These are phyloP conservation scores for Mallotus japonicus DNA, from an alignment of 441 rosid genomes.

Conservation along the genomic window DNA sequence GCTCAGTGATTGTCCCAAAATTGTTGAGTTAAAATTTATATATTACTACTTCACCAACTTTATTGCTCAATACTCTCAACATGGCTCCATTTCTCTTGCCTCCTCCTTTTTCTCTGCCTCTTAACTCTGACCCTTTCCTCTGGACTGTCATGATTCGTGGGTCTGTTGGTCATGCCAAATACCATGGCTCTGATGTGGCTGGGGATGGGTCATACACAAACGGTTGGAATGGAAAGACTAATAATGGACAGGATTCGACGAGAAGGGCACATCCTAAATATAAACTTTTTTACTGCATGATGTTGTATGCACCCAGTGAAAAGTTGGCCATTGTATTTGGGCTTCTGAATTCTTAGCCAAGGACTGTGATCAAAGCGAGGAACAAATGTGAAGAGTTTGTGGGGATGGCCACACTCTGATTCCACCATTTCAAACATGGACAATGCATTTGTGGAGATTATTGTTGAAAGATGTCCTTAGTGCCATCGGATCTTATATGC, in stretches of 20 bases:
- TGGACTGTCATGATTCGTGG: slow-evolving; percentile 40
- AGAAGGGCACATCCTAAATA: slow-evolving; percentile 36
- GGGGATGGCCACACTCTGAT: slow-evolving; percentile 68
- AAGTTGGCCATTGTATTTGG: slow-evolving; percentile 70
- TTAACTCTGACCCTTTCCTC: slow-evolving; percentile 34
- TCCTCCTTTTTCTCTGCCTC: slow-evolving; percentile 32
- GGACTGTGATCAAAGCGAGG: slow-evolving; percentile 49
- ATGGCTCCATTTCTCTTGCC: slow-evolving; percentile 36
- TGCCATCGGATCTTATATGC: not conserved
- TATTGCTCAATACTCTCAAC: slow-evolving; percentile 31
- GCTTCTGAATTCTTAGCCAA: slow-evolving; percentile 45
- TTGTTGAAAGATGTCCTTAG: slow-evolving; percentile 34
- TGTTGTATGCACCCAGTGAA: slow-evolving; percentile 56
- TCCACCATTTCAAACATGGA: slow-evolving; percentile 68
- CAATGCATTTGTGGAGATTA: slow-evolving; percentile 69
- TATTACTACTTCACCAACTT: slow-evolving; percentile 34
- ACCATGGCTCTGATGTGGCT: slow-evolving; percentile 35
- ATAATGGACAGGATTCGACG: slow-evolving; percentile 36
- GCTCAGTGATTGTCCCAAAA: too few relatives aligned
- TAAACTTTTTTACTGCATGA: slow-evolving; percentile 39
- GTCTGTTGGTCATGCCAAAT: slow-evolving; percentile 30
- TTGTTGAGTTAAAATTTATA: too few relatives aligned
- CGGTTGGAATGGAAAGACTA: slow-evolving; percentile 45
- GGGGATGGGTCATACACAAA: slow-evolving; percentile 50
- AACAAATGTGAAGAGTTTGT: slow-evolving; percentile 66